Evolutionary conservation across 805 yeast species (phyloP), one percentile per base, ranked within the genome.

Genomic region (Suhomyces emberorum): DNA sequence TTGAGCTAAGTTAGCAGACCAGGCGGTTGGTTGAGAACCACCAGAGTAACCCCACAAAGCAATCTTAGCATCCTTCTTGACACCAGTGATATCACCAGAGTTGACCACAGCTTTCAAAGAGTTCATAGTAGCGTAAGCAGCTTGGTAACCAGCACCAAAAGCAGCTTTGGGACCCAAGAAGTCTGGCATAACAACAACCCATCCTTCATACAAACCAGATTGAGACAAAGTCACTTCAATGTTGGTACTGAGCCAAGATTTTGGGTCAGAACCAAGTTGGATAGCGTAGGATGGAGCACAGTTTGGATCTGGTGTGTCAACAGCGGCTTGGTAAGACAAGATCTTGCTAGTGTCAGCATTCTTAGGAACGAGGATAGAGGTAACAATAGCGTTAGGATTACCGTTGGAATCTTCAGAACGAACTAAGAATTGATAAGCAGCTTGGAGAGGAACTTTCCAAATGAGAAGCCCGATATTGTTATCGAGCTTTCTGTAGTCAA

Each of bases 221-320:
- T 23, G 15, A 7, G 28, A 8, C 7, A 31, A 17, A 4, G 15
- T 11, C 8, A 7, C 15, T 15, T 31, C 34, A 6, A 23, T 11
- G 4, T 15, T 23, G n/a, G 28, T 15, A 4, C 14, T 7, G 15
- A 22, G 4, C 34, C 34, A 31, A 3, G 34, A 6, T 21, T 5
- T 6, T 9, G 28, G 28, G 14, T 12, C 28, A 8, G 34, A 21
- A n/a, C 41, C 54, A 16, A 25, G 41, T 23, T 42, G 41, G 18
- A 54, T 41, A 0, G 54, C 50, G 41, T 51, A 59, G 6, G 61
- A 52, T 7, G 62, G 56, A 7, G 63, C 42, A 45, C 65, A 59
- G 32, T 58, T 39, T 4, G 48, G 27, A 23, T 39, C 39, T 1
- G 61, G 48, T 18, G 62, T 39, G 40, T 61, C 65, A 38, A 59